These are phyloP conservation scores for Populus tomentosa DNA, from an alignment of 441 rosid genomes.

Conservation along the genomic window DNA sequence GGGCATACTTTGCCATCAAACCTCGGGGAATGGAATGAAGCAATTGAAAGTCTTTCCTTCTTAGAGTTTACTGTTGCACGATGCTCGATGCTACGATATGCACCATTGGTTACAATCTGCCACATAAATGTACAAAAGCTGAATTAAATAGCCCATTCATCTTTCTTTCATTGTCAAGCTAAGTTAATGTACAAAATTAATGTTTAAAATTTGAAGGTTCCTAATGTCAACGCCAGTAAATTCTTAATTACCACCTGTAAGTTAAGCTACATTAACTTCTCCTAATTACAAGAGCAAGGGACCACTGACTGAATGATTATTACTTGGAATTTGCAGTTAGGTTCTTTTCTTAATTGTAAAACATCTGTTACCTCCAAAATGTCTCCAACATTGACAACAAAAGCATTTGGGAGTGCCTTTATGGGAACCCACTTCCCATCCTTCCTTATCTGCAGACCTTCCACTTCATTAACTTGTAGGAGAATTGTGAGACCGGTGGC, in stretches of 20 bases:
- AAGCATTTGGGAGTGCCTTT: conserved; percentile 31
- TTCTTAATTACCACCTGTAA: too few relatives aligned
- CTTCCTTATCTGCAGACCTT: conserved; percentile 42
- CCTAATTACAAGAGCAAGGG: too few relatives aligned
- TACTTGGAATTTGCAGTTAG: neutral
- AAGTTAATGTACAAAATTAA: neutral
- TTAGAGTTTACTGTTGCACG: conserved; percentile 30
- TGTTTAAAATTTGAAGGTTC: too few relatives aligned
- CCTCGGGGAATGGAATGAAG: conserved; percentile 26
- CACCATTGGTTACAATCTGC: conserved; percentile 41
- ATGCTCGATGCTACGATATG: conserved; percentile 33
- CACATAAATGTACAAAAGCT: neutral
- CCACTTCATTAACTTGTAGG: conserved; percentile 37
- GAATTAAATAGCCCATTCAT: neutral
- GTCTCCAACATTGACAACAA: conserved; percentile 46
- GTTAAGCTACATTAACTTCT: too few relatives aligned
- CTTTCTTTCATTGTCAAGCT: neutral
- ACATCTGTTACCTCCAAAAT: conserved; percentile 31
- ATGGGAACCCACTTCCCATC: conserved; percentile 39
- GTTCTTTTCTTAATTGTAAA: neutral
- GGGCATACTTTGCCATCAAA: conserved; percentile 30
- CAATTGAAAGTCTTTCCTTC: conserved; percentile 43
- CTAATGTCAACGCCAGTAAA: too few relatives aligned
- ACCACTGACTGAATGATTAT: too few relatives aligned
- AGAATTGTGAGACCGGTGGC: conserved; percentile 36